phyloP scores from a whole-genome alignment of 1,284 basidiomycete genomes.

The Ceratobasidium sp. region DNA sequence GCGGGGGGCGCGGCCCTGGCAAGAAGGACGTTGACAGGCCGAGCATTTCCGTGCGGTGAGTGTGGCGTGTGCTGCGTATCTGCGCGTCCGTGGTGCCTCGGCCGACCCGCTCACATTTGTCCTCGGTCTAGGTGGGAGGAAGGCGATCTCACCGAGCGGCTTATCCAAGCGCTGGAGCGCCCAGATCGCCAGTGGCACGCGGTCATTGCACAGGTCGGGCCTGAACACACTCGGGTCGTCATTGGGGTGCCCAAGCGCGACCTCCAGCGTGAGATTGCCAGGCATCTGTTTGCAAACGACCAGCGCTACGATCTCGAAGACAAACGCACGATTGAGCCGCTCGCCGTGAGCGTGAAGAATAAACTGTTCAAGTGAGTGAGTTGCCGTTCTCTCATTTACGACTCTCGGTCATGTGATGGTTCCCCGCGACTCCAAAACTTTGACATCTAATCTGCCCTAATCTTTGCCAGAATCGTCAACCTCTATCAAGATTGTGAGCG shows the following conservation, averaged over 20 bases:
- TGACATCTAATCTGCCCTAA: slow-evolving; percentile 27
- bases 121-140: slow-evolving; percentile 46
- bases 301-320: slow-evolving; percentile 47
- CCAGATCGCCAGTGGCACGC: slow-evolving; percentile 47
- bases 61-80: background rate
- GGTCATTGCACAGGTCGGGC: slow-evolving; percentile 45
- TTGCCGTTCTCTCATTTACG: slow-evolving; percentile 27
- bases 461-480: slow-evolving; percentile 45
- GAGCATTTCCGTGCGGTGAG: slow-evolving; percentile 47
- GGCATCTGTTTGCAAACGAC: slow-evolving; percentile 47
- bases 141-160: slow-evolving; percentile 47
- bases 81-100: background rate
- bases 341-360: slow-evolving; percentile 48
- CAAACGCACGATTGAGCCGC: slow-evolving; percentile 46
- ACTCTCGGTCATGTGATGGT: slow-evolving; percentile 34
- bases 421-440: slow-evolving; percentile 23
- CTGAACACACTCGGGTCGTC: slow-evolving; percentile 45
- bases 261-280: slow-evolving; percentile 48
- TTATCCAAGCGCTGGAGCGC: slow-evolving; percentile 45
- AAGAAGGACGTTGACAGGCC: slow-evolving; percentile 48
- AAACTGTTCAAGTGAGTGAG: slow-evolving; percentile 46
- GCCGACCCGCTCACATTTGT: slow-evolving; percentile 10
- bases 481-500: slow-evolving; percentile 47
- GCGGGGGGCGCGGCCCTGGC: slow-evolving; percentile 47
- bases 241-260: slow-evolving; percentile 48